phyloP scores from a whole-genome alignment of 306 rosid genomes.

The Astragalus membranaceus region DNA sequence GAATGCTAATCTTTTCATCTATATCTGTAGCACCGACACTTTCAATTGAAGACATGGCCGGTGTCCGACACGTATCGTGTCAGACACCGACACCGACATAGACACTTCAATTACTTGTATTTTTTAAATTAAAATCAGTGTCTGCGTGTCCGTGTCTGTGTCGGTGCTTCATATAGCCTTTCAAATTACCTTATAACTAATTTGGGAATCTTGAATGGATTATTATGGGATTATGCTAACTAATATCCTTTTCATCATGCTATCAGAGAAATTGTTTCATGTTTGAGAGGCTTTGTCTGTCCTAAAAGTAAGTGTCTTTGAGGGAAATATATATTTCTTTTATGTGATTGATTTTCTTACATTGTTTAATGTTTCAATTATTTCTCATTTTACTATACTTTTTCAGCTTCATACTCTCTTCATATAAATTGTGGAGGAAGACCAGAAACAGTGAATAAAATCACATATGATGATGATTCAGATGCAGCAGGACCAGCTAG shows the following conservation, averaged over 20 bases:
- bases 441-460: neutral
- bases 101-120: too few species aligned
- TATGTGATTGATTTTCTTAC: neutral
- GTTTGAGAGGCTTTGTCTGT: constrained; percentile 35
- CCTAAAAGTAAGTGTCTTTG: constrained; percentile 31
- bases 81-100: too few species aligned
- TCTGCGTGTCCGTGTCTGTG: too few species aligned
- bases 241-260: neutral
- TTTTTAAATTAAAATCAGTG: too few species aligned
- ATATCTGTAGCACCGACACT: too few species aligned
- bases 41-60: too few species aligned
- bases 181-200: neutral
- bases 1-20: neutral
- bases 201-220: neutral
- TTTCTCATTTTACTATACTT: neutral
- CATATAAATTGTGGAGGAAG: constrained; percentile 63
- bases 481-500: constrained; percentile 24
- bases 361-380: neutral
- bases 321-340: neutral
- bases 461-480: constrained; percentile 36
- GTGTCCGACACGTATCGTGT: too few species aligned
- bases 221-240: constrained; percentile 13
- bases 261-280: constrained; percentile 42
- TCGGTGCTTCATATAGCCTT: neutral
- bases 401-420: constrained; percentile 38